These are phyloP conservation scores for Pythium myriotylum DNA, from an alignment of 352 stramenopile species.

Conservation along the genomic window DNA sequence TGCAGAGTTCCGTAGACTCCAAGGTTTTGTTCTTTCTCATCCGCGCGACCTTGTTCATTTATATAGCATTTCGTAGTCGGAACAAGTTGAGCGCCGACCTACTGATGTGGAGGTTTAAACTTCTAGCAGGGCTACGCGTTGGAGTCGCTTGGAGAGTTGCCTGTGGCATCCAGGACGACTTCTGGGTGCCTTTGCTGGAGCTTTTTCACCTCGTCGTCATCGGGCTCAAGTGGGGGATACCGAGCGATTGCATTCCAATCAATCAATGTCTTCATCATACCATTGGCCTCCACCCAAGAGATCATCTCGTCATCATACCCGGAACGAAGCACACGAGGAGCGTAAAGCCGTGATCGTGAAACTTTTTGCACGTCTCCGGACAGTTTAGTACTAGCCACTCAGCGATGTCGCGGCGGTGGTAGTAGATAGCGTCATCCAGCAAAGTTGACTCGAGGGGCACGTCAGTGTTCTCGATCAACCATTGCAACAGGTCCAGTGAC, in stretches of 20 bases:
- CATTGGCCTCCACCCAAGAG: background rate
- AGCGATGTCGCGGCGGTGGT: background rate
- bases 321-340: background rate
- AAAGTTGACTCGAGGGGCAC: background rate
- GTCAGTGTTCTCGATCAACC: background rate
- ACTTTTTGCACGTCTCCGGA: background rate
- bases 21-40: no score
- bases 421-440: background rate
- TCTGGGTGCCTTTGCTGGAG: no score
- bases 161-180: no score
- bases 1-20: no score
- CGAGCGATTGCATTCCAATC: background rate
- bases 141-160: no score
- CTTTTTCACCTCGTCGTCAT: background rate
- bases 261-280: background rate
- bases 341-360: background rate
- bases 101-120: no score
- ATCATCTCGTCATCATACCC: background rate
- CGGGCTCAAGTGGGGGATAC: background rate
- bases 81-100: no score
- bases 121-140: no score
- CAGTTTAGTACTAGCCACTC: background rate
- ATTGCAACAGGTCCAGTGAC: background rate
- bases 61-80: no score
- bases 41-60: no score